Base-by-base conservation (phyloP, 306 rosid species). In the Parietaria judaica region DNA sequence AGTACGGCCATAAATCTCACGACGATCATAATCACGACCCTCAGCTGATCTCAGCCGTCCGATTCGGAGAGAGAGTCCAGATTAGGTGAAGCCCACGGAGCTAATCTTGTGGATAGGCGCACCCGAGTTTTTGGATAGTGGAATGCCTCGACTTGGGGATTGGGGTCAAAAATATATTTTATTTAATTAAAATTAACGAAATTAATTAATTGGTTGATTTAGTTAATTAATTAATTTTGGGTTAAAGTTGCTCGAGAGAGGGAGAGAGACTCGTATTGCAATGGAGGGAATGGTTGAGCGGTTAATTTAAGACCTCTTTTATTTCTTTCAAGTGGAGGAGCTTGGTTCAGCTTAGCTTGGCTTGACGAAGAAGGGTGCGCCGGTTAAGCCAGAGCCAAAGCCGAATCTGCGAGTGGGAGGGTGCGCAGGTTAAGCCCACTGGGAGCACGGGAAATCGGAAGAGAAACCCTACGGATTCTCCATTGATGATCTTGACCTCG, bases 211-310 rank as follows among this genome's bases (percentile, higher is more conserved):
- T 39, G 44, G 7, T 2, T 14, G 8, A 4, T 38, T 53, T 17
- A 17, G 5, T n/a, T 4, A 23, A 23, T 23, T 14, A 39, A 49
- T 50, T 36, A 11, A 5, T 59, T 63, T 46, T 44, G 60, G 71
- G 68, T 56, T 44, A 56, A 23, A 50, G 13, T 46, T 58, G 14
- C 49, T 68, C 43, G 75, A 46, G 50, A 46, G 50, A 46, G 50
- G 5, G 8, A 49, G 53, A 49, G 8, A 49, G 53, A 49, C 45
- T 41, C 45, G 45, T 41, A 41, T 41, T 41, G 53, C 34, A 69
- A 60, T 74, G 86, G 84, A 78, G 86, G 82, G 90, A 84, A 81
- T 74, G 73, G 82, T 78, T 63, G 78, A 59, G 82, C 77, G 75
- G 88, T 74, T 76, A 81, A 79, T 68, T 79, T 69, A 38, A 73